Conservation (phyloP, 192 early-diverging fungal genomes). For the Lunasporangiospora selenospora region DNA sequence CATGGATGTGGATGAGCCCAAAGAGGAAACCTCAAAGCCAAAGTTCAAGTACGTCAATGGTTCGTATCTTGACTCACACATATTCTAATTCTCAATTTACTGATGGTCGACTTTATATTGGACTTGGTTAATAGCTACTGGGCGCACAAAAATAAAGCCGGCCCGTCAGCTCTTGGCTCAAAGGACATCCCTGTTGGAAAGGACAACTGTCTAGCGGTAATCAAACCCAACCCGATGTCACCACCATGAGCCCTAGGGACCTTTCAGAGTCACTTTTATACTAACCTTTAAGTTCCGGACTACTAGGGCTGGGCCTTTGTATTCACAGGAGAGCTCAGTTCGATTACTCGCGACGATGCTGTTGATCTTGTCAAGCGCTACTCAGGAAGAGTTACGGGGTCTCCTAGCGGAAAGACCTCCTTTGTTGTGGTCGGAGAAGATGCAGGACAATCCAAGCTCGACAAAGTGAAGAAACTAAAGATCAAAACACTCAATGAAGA, state of each 20-base stretch:
- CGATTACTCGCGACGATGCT: constrained; percentile 77
- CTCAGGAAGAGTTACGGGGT: constrained; percentile 72
- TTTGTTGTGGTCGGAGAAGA: constrained; percentile 90
- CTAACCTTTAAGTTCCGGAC: too few relatives aligned
- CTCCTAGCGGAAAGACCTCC: constrained; percentile 81
- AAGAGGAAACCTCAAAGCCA: constrained; percentile 27
- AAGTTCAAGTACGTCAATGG: constrained; percentile 33
- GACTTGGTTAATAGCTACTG: constrained; percentile 6
- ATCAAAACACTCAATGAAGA: constrained; percentile 85
- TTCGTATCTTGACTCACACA: background rate
- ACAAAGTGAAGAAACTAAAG: constrained; percentile 74
- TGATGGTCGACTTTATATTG: background rate
- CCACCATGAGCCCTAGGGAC: background rate
- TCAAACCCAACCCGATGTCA: background rate
- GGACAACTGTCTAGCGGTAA: constrained; percentile 69
- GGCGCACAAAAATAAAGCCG: constrained; percentile 50
- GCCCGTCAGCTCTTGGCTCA: constrained; percentile 66
- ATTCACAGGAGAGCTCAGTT: constrained; percentile 87
- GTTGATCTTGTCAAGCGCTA: constrained; percentile 87
- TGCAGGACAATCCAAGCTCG: constrained; percentile 83
- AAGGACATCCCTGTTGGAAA: constrained; percentile 76
- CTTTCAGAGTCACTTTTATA: too few relatives aligned
- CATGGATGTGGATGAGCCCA: constrained; percentile 41
- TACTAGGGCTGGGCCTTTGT: constrained; percentile 89
- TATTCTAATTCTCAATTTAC: background rate